A percentile compares a stretch with the other conserved stretches of the same genome.
Conservation (phyloP, 495 filamentous ascomycete genomes). For the Lasiosphaeriaceae sp. region DNA sequence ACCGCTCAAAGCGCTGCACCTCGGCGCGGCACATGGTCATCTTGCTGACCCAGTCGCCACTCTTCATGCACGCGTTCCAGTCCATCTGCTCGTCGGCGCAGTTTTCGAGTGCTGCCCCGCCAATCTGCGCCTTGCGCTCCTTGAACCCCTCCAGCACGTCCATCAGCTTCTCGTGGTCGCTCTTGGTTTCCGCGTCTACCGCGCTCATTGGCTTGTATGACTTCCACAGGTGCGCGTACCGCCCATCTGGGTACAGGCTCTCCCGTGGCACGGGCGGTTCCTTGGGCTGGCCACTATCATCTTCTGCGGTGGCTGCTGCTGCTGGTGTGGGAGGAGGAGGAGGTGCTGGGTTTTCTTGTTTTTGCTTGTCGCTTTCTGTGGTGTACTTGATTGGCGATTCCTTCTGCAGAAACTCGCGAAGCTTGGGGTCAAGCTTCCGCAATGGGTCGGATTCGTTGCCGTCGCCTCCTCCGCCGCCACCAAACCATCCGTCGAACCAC, state of each 20-base stretch:
- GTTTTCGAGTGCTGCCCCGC: constrained; percentile 84
- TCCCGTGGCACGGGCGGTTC: constrained; percentile 30
- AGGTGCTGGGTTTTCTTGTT: constrained; percentile 6
- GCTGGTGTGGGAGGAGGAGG: constrained; percentile 12
- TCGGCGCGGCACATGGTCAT: constrained; percentile 72
- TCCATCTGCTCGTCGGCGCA: constrained; percentile 80
- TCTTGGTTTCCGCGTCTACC: constrained; percentile 60
- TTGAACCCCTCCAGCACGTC: constrained; percentile 82
- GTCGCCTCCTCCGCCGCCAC: constrained; percentile 20
- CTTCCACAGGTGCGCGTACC: constrained; percentile 92
- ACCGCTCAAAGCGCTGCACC: constrained; percentile 67
- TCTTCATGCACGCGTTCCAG: constrained; percentile 69
- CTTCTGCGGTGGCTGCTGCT: background rate
- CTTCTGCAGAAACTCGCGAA: constrained; percentile 79
- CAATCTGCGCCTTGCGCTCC: constrained; percentile 71
- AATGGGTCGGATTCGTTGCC: constrained; percentile 60
- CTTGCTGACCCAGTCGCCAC: constrained; percentile 54
- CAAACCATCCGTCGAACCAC: constrained; percentile 59
- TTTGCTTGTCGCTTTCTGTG: constrained; percentile 12
- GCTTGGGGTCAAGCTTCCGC: constrained; percentile 74
- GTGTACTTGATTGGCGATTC: constrained; percentile 76
- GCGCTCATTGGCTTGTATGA: constrained; percentile 67
- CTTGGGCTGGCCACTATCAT: background rate
- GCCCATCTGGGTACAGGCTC: constrained; percentile 64
- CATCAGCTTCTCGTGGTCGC: constrained; percentile 66